These are phyloP conservation scores for Lichtheimia ramosa DNA, from an alignment of 371 early-diverging fungal species.

Conservation along the genomic window DNA sequence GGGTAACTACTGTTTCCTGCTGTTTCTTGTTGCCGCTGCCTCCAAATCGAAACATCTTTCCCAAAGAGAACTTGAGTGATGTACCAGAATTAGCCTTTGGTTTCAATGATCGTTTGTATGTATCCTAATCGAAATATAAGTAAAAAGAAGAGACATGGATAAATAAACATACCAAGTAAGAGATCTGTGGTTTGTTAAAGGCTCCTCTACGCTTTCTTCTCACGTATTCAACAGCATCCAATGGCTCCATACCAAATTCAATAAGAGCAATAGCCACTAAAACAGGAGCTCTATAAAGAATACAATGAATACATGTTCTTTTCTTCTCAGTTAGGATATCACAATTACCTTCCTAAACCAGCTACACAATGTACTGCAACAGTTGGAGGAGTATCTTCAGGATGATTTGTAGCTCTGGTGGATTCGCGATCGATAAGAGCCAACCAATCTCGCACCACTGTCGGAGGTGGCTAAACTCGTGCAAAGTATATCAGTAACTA, in stretches of 20 bases:
- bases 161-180: constrained; percentile 52
- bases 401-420: constrained; percentile 17
- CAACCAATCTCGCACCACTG: constrained; percentile 72
- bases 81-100: constrained; percentile 17
- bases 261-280: constrained; percentile 78
- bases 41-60: constrained; percentile 33
- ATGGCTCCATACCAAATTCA: constrained; percentile 74
- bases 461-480: constrained; percentile 57
- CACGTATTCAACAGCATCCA: constrained; percentile 76
- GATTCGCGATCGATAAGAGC: constrained; percentile 50
- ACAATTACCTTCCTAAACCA: constrained; percentile 59
- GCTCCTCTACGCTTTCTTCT: constrained; percentile 79
- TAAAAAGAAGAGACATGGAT: neutral
- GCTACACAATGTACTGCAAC: constrained; percentile 87
- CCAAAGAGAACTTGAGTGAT: constrained; percentile 23
- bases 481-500: neutral
- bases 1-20: constrained; percentile 17
- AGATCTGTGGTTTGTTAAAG: constrained; percentile 78
- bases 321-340: too few relatives aligned
- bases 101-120: constrained; percentile 36
- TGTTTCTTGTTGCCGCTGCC: constrained; percentile 17
- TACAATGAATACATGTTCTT: too few relatives aligned
- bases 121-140: constrained; percentile 18
- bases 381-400: constrained; percentile 44
- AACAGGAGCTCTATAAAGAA: constrained; percentile 54